A percentile compares a stretch with the other conserved stretches of the same genome.
Evolutionary conservation across 2,329 filamentous ascomycete species (phyloP).

Genomic region (Aspergillus hiratsukae): DNA sequence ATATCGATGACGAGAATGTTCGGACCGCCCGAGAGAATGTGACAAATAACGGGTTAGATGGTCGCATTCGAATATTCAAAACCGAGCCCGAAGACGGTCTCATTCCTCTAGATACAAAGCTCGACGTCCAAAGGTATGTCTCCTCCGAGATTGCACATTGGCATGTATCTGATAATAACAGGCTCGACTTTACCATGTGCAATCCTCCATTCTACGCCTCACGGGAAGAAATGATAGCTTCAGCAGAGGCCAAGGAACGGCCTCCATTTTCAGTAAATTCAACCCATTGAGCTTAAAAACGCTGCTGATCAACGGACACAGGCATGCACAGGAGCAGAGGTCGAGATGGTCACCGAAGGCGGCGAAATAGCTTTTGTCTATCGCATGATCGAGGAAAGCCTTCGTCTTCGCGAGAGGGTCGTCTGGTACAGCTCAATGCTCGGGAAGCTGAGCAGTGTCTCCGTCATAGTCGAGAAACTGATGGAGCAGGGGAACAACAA

Average conservation of each 20-base stretch:
- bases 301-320: constrained; percentile 14
- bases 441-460: constrained; percentile 70
- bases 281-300: too few species aligned
- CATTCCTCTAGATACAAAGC: constrained; percentile 56
- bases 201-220: constrained; percentile 95
- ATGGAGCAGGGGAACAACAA: constrained; percentile 61
- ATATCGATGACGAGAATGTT: constrained; percentile 71
- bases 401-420: constrained; percentile 56
- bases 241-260: constrained; percentile 61
- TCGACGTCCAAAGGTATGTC: constrained; percentile 22
- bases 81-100: constrained; percentile 52
- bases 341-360: constrained; percentile 80
- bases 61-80: constrained; percentile 60
- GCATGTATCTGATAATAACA: constrained; percentile 17
- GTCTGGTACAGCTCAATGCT: constrained; percentile 92
- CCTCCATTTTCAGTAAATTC: constrained; percentile 65
- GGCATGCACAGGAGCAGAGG: constrained; percentile 65
- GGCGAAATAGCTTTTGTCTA: constrained; percentile 73
- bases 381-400: constrained; percentile 66
- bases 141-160: background rate
- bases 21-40: constrained; percentile 65
- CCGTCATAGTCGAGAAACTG: constrained; percentile 57
- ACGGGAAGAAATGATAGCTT: constrained; percentile 60
- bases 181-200: constrained; percentile 80
- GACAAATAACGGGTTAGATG: constrained; percentile 57